Conservation (phyloP, 441 rosid species). For the Lepidium campestre region DNA sequence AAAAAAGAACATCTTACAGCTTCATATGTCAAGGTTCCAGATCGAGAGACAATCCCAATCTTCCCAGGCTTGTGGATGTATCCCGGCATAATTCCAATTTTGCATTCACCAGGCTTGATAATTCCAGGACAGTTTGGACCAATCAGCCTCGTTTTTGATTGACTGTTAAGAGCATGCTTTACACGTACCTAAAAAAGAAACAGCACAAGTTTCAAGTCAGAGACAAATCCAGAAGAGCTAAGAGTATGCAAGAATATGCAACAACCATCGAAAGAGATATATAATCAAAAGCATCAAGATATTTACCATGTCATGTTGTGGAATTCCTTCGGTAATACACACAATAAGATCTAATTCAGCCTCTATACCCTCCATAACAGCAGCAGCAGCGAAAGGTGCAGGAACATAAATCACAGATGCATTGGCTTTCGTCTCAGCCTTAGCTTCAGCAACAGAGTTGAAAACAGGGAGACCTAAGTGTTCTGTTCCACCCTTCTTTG, state of each 20-base stretch:
- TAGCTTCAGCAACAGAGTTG: slow-evolving; percentile 94
- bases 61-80: slow-evolving; percentile 92
- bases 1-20: slow-evolving; percentile 51
- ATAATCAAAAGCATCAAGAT: not conserved
- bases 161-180: slow-evolving; percentile 81
- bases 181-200: slow-evolving; percentile 62
- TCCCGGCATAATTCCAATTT: slow-evolving; percentile 95
- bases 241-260: not conserved
- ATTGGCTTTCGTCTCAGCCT: slow-evolving; percentile 86
- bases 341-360: slow-evolving; percentile 93
- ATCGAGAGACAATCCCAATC: slow-evolving; percentile 84
- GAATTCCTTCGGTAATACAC: slow-evolving; percentile 95
- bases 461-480: slow-evolving; percentile 96
- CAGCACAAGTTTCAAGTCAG: not conserved
- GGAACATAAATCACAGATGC: slow-evolving; percentile 95
- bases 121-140: slow-evolving; percentile 97
- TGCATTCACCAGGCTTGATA: slow-evolving; percentile 93
- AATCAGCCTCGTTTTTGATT: slow-evolving; percentile 78
- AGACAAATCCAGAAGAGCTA: slow-evolving; percentile 3
- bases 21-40: slow-evolving; percentile 93
- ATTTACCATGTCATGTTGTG: slow-evolving; percentile 92
- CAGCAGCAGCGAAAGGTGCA: slow-evolving; percentile 94
- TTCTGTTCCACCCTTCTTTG: slow-evolving; percentile 97
- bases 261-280: not conserved
- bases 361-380: slow-evolving; percentile 88